Conservation (phyloP, 2,329 filamentous ascomycete genomes). For the Alternaria sp. region DNA sequence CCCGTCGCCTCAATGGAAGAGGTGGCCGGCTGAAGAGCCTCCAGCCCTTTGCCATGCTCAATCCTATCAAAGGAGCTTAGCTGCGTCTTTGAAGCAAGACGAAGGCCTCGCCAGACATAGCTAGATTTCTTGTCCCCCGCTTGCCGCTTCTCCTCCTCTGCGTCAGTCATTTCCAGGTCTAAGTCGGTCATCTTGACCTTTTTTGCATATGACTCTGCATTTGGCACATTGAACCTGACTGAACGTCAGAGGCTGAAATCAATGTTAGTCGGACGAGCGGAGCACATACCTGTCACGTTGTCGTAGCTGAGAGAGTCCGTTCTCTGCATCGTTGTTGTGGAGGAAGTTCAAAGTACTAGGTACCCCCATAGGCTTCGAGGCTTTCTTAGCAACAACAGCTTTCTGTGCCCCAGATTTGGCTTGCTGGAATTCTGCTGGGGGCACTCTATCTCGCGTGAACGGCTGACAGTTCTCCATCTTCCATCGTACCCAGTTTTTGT, state of each 20-base stretch:
- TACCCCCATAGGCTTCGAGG: slow-evolving; percentile 60
- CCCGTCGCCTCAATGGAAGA: slow-evolving; percentile 45
- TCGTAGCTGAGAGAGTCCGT: slow-evolving; percentile 74
- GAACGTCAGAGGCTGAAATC: slow-evolving; percentile 34
- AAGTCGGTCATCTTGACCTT: slow-evolving; percentile 82
- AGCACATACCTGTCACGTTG: slow-evolving; percentile 61
- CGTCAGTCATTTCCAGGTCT: slow-evolving; percentile 82
- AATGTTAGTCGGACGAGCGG: slow-evolving; percentile 35
- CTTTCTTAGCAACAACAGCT: slow-evolving; percentile 73
- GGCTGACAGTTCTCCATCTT: slow-evolving; percentile 92
- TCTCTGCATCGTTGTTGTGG: slow-evolving; percentile 67
- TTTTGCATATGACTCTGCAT: slow-evolving; percentile 73
- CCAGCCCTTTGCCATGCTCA: slow-evolving; percentile 74
- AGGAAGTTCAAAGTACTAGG: slow-evolving; percentile 68
- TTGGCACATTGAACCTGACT: slow-evolving; percentile 72
- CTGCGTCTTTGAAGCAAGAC: slow-evolving; percentile 77
- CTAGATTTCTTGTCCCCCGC: slow-evolving; percentile 79
- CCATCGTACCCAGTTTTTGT: slow-evolving; percentile 99
- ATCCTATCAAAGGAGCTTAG: slow-evolving; percentile 86
- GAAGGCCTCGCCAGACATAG: slow-evolving; percentile 88
- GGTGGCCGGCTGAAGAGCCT: slow-evolving; percentile 56
- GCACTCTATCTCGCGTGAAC: slow-evolving; percentile 79
- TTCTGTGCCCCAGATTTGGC: slow-evolving; percentile 72
- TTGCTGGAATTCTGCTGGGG: slow-evolving; percentile 71
- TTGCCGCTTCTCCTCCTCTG: slow-evolving; percentile 65